Evolutionary conservation across 305 asterid genomes (phyloP).

Genomic region (Fraxinus dipetala): DNA sequence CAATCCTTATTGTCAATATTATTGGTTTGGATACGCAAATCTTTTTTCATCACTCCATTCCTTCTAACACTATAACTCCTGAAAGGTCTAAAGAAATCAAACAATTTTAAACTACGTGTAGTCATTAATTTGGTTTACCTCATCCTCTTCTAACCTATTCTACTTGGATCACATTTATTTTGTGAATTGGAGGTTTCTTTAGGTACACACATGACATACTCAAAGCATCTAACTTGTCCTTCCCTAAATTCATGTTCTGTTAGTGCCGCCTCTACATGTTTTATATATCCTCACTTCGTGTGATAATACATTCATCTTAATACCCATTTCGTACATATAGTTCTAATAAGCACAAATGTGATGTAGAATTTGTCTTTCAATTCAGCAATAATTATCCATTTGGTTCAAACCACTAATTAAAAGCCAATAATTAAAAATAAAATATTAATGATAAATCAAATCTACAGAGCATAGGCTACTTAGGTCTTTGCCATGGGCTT

Average conservation of each 20-base stretch:
- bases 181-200: not conserved
- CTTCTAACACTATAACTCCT: not conserved
- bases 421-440: not conserved
- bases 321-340: not conserved
- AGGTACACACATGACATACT: not conserved
- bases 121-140: not conserved
- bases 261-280: not conserved
- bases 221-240: not conserved
- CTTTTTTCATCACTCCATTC: not conserved
- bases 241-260: not conserved
- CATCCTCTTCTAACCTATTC: not conserved
- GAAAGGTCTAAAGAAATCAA: not conserved
- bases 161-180: not conserved
- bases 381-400: not conserved
- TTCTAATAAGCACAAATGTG: not conserved
- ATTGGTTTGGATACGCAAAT: not conserved
- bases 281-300: not conserved
- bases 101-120: not conserved
- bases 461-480: not conserved
- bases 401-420: not conserved
- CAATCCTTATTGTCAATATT: not conserved
- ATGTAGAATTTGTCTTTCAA: not conserved
- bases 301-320: not conserved
- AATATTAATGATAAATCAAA: not conserved
- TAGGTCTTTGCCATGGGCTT: not conserved